A percentile compares a stretch with the other conserved stretches of the same genome.
Conservation (phyloP, 352 stramenopile species). For the Blastocystis sp. region DNA sequence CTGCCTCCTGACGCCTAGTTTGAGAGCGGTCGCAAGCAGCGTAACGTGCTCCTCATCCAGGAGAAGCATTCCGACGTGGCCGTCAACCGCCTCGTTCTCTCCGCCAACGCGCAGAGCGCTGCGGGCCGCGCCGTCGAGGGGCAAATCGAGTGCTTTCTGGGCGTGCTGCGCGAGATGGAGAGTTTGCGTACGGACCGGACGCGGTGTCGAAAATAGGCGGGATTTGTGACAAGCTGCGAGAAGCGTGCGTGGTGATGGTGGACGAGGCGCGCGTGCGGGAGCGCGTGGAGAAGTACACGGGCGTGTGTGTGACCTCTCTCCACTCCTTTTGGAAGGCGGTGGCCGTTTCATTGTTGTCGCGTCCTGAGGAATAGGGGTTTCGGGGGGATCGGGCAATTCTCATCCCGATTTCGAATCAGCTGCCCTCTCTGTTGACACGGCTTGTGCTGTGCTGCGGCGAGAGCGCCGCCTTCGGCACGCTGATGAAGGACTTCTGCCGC, state of each 20-base stretch:
- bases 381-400: background rate
- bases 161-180: background rate
- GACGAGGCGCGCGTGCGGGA: background rate
- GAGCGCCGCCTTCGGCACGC: background rate
- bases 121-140: background rate
- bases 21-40: constrained; percentile 49
- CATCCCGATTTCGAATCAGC: background rate
- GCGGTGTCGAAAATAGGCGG: background rate
- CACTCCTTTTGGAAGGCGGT: background rate
- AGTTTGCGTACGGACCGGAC: background rate
- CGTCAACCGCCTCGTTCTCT: background rate
- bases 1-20: background rate
- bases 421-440: background rate
- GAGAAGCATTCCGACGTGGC: constrained; percentile 6
- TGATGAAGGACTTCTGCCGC: constrained; percentile 47
- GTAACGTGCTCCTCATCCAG: constrained; percentile 44
- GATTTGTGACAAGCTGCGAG: background rate
- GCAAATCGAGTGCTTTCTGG: background rate
- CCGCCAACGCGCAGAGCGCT: background rate
- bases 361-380: background rate
- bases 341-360: background rate
- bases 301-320: background rate
- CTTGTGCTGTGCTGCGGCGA: background rate
- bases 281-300: background rate
- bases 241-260: background rate